These are phyloP conservation scores for sunflower (Helianthus annuus) DNA, from an alignment of 129 eudicot species.

Conservation along the genomic window DNA sequence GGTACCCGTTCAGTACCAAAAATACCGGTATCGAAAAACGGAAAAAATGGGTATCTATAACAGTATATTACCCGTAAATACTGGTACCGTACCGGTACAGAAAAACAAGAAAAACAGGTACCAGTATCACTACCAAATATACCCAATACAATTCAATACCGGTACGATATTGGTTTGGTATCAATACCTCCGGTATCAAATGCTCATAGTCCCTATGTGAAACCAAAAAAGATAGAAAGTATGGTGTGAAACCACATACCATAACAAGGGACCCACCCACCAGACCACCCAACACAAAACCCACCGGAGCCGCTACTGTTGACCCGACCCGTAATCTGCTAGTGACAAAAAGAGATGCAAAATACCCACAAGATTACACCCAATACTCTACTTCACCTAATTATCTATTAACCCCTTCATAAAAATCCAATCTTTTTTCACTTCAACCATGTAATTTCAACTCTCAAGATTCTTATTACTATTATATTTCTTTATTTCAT, in stretches of 20 bases:
- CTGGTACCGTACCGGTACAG: no score
- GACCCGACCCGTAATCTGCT: slow-evolving; percentile 29
- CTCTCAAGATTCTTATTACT: slow-evolving; percentile 11
- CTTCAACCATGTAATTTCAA: slow-evolving; percentile 23
- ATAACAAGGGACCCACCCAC: slow-evolving; percentile 4
- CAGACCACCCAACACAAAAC: slow-evolving; percentile 22
- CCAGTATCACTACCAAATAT: no score
- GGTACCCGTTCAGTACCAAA: no score
- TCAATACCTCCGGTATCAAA: no score
- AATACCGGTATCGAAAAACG: no score
- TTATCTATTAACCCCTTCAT: slow-evolving; percentile 23
- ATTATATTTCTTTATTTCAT: no score
- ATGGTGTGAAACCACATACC: slow-evolving; percentile 30
- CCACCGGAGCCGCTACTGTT: slow-evolving; percentile 32
- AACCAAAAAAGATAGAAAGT: background rate
- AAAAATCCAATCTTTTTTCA: slow-evolving; percentile 34
- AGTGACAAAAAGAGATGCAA: slow-evolving; percentile 5
- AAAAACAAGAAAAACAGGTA: no score
- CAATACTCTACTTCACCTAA: slow-evolving; percentile 43
- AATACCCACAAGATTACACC: slow-evolving; percentile 25
- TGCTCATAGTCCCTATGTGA: no score
- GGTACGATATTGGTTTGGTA: no score
- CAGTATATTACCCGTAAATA: no score
- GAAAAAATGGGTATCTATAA: no score
- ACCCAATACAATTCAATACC: no score